Evolutionary conservation across 352 stramenopile species (phyloP).

Genomic region (Globisporangium rhizosaccharum): DNA sequence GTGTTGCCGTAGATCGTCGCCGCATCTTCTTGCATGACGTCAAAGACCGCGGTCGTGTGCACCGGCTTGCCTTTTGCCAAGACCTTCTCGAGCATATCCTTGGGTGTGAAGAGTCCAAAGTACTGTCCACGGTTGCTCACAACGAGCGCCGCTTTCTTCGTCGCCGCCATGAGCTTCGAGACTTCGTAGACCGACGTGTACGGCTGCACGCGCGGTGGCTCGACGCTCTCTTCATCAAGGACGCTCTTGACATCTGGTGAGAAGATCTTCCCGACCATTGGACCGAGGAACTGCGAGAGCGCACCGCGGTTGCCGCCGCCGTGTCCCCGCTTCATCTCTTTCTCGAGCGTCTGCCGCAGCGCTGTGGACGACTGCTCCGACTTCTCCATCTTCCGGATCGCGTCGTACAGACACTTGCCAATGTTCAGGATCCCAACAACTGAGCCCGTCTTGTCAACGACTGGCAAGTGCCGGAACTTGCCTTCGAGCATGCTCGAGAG

Average conservation of each 20-base stretch:
- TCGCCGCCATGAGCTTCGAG: conserved; percentile 91
- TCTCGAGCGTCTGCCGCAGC: conserved; percentile 73
- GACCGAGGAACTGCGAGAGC: conserved; percentile 67
- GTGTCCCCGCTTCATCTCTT: conserved; percentile 54
- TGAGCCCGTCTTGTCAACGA: conserved; percentile 69
- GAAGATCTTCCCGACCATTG: conserved; percentile 87
- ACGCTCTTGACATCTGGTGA: conserved; percentile 83
- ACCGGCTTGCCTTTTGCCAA: conserved; percentile 90
- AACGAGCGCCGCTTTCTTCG: conserved; percentile 92
- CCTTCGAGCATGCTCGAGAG: conserved; percentile 85
- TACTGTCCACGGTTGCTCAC: conserved; percentile 91
- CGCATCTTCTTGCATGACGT: conserved; percentile 87
- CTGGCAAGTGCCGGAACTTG: conserved; percentile 84
- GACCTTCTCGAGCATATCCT: conserved; percentile 96
- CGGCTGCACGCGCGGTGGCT: conserved; percentile 74
- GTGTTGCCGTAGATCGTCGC: conserved; percentile 61
- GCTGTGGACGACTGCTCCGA: conserved; percentile 70
- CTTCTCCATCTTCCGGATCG: conserved; percentile 96
- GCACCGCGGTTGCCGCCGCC: conserved; percentile 26
- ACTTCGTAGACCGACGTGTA: conserved; percentile 92
- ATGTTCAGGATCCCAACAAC: conserved; percentile 98
- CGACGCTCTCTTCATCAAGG: conserved; percentile 71
- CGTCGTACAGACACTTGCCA: conserved; percentile 98
- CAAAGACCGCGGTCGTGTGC: conserved; percentile 88
- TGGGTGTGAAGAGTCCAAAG: conserved; percentile 96